Conservation (phyloP, 805 yeast genomes). For the Wickerhamiella cacticola region DNA sequence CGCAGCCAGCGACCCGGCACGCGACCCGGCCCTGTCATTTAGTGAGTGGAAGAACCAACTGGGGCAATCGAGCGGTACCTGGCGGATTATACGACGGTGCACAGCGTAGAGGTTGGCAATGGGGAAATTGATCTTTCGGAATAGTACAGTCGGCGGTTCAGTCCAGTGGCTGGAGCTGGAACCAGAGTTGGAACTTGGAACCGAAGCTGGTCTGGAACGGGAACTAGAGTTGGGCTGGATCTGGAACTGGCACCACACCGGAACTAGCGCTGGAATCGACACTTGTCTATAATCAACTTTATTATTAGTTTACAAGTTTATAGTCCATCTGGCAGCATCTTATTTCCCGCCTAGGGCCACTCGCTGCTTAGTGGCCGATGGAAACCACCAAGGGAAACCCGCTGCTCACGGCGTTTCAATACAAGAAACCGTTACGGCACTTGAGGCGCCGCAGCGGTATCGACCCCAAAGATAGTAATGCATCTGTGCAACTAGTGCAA, state of each 20-base stretch:
- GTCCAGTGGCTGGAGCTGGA: too few relatives aligned
- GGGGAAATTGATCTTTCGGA: too few relatives aligned
- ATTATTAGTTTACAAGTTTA: too few relatives aligned
- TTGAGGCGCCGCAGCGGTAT: constrained; percentile 29
- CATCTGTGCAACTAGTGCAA: constrained; percentile 36
- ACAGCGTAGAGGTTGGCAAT: too few relatives aligned
- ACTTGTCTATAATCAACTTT: too few relatives aligned
- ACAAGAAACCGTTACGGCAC: constrained; percentile 10
- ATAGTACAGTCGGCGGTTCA: too few relatives aligned
- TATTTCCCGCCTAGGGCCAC: background rate
- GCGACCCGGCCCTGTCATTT: background rate
- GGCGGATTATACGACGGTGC: background rate
- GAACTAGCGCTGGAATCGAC: too few relatives aligned
- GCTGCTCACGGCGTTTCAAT: constrained; percentile 13
- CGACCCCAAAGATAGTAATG: constrained; percentile 30
- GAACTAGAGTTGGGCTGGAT: too few relatives aligned
- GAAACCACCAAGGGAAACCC: constrained; percentile 8
- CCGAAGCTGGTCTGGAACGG: too few relatives aligned
- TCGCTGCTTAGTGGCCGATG: background rate
- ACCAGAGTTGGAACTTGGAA: too few relatives aligned
- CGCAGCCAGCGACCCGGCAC: background rate
- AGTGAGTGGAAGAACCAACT: background rate
- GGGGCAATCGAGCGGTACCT: background rate
- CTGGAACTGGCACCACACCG: too few relatives aligned
- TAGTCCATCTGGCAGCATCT: too few relatives aligned